phyloP scores from a whole-genome alignment of 169 alveolate species.

The Eimeria necatrix region DNA sequence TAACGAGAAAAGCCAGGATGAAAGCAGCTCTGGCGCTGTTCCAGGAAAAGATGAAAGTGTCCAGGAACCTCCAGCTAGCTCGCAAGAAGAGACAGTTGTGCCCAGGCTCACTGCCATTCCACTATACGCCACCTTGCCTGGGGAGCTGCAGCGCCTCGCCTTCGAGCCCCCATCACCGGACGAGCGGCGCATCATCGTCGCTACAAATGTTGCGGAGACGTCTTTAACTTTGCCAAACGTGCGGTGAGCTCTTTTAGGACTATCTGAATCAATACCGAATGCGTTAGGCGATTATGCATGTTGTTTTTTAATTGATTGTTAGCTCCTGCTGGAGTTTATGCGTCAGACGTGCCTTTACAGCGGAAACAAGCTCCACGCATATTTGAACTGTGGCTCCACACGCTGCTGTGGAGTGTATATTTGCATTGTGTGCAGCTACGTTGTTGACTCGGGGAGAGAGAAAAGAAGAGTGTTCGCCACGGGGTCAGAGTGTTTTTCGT shows the following conservation, averaged over 20 bases:
- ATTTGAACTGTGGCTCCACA: background rate
- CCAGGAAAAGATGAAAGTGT: background rate
- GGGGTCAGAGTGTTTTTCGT: slow-evolving; percentile 91
- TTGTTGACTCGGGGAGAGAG: slow-evolving; percentile 96
- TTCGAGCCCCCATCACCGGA: slow-evolving; percentile 92
- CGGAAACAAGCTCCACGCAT: no score
- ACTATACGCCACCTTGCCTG: slow-evolving; percentile 83
- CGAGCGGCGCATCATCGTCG: slow-evolving; percentile 96
- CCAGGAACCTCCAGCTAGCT: background rate
- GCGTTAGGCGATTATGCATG: background rate
- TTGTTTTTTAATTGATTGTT: no score
- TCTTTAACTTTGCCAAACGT: slow-evolving; percentile 99
- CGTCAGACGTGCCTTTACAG: no score
- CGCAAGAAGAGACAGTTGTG: background rate
- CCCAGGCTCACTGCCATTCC: slow-evolving; percentile 79
- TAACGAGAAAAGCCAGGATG: background rate
- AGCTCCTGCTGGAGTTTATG: no score
- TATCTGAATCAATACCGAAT: background rate
- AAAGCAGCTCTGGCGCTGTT: background rate
- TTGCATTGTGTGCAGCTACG: slow-evolving; percentile 87
- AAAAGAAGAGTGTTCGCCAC: slow-evolving; percentile 91
- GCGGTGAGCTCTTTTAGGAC: slow-evolving; percentile 82
- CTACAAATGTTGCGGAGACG: slow-evolving; percentile 99
- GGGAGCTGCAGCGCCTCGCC: slow-evolving; percentile 81
- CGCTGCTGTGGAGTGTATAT: background rate